Conservation (phyloP, 2,329 filamentous ascomycete genomes). For the Sordariomycetes sp. region DNA sequence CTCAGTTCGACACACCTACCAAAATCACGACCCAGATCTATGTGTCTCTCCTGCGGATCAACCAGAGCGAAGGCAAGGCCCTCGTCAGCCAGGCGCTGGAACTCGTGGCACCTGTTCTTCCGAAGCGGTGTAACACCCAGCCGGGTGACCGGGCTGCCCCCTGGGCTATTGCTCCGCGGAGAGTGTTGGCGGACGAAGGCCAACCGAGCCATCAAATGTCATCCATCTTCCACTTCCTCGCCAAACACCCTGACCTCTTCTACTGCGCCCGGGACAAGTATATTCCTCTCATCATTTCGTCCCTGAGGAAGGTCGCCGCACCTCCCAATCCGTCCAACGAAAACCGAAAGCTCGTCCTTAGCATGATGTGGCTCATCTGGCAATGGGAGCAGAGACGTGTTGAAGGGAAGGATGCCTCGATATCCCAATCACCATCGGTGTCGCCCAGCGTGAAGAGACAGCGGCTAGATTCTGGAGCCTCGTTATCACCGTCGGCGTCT, state of each 20-base stretch:
- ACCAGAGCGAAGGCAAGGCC: slow-evolving; percentile 87
- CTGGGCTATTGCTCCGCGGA: slow-evolving; percentile 84
- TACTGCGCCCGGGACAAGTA: slow-evolving; percentile 93
- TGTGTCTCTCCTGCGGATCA: slow-evolving; percentile 78
- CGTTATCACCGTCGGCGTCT: neutral
- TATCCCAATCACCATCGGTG: slow-evolving; percentile 6
- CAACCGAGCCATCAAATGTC: slow-evolving; percentile 94
- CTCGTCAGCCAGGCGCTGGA: slow-evolving; percentile 92
- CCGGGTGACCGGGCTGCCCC: slow-evolving; percentile 64
- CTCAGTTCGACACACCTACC: slow-evolving; percentile 86
- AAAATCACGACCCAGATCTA: slow-evolving; percentile 98
- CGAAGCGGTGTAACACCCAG: slow-evolving; percentile 63
- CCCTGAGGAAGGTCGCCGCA: slow-evolving; percentile 76
- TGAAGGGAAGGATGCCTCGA: slow-evolving; percentile 35
- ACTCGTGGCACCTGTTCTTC: slow-evolving; percentile 86
- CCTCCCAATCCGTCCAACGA: slow-evolving; percentile 81
- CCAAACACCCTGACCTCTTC: slow-evolving; percentile 84
- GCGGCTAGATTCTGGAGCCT: slow-evolving; percentile 18
- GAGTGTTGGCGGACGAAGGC: slow-evolving; percentile 86
- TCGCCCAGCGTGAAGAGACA: slow-evolving; percentile 1
- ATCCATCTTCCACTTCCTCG: slow-evolving; percentile 94
- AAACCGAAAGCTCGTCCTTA: slow-evolving; percentile 81
- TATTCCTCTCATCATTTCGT: slow-evolving; percentile 76
- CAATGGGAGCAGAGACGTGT: slow-evolving; percentile 83
- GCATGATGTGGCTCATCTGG: slow-evolving; percentile 84